Percentiles rank a stretch among this genome's conserved stretches.
Evolutionary conservation across 345 rosid species (phyloP).

Genomic region (Melaleuca alternifolia): DNA sequence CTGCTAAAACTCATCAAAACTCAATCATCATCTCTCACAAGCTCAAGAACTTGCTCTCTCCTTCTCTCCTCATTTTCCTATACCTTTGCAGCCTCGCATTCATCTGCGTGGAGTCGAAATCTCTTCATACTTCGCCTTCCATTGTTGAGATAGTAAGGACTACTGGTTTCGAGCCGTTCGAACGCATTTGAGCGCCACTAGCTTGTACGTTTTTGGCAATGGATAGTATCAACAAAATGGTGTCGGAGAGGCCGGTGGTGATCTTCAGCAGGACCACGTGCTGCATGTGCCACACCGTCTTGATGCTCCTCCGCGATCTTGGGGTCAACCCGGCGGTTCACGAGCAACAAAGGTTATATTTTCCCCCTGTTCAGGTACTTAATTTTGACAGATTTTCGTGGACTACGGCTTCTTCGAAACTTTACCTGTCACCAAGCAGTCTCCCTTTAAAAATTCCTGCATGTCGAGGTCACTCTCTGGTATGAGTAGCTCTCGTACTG

Average conservation of each 20-base stretch:
- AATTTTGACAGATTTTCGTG: constrained; percentile 73
- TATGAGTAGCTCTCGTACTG: constrained; percentile 5
- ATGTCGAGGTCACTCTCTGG: constrained; percentile 96
- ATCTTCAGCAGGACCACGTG: constrained; percentile 77
- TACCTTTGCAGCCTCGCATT: neutral
- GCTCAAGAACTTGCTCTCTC: neutral
- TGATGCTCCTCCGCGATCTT: constrained; percentile 51
- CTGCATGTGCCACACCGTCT: constrained; percentile 77
- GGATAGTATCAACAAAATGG: constrained; percentile 58
- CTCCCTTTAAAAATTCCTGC: constrained; percentile 91
- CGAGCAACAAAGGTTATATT: neutral
- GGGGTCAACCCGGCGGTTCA: constrained; percentile 66
- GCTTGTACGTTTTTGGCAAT: constrained; percentile 4
- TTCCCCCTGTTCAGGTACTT: constrained; percentile 40
- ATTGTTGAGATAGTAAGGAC: neutral
- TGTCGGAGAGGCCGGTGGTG: constrained; percentile 75
- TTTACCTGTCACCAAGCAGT: constrained; percentile 85
- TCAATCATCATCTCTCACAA: neutral
- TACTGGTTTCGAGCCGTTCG: neutral
- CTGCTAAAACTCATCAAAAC: neutral
- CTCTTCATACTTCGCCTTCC: neutral
- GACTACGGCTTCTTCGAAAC: constrained; percentile 79
- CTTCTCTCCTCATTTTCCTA: neutral
- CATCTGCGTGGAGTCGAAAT: too few relatives aligned
- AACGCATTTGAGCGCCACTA: neutral